Base-by-base conservation (phyloP, 129 eudicot genomes). In the Lactuca saligna region DNA sequence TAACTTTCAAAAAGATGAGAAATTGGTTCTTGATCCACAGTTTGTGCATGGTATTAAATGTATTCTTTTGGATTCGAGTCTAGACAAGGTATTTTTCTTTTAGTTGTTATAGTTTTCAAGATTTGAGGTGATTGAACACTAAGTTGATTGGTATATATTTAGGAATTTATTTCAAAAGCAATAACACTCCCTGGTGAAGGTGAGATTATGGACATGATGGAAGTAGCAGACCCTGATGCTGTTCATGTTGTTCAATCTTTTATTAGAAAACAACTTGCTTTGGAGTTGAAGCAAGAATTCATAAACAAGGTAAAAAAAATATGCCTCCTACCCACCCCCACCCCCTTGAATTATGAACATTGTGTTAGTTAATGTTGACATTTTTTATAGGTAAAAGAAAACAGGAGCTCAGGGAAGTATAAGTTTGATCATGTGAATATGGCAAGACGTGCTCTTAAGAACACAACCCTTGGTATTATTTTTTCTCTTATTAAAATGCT, bases 191-290 rank as follows among this genome's bases (percentile, higher is more conserved):
- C 99, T 3, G 89, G 97, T 75, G 88, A 70, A 78, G 99, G 99
- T 13, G 99, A 93, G 76, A 83, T 93, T 61, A 89, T 89, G 98
- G 98, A 93, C 81, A 65, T 93, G 92, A 84, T 93, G 98, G 88
- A 79, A 66, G 85, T 89, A 78, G 98, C 97, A 1, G 97, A 93
- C 66, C 98, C 98, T 39, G 99, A 93, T 82, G 99, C 96, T n/a
- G 99, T 93, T 70, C 90, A 93, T 74, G 88, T 97, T 1, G 99
- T 93, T 70, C 80, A 97, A 71, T 57, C 80, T 53, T 93, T 93
- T 77, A 83, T 93, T 66, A 83, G 86, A 72, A 93, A 93, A 67
- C 84, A 93, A 74, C 85, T 93, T 65, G 99, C 97, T 77, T 85
- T 80, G 17, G 82, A 85, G 71, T 75, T 93, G 76, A 85, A 86